Conservation (phyloP, 768 basidiomycete genomes). For the Serendipita indica region DNA sequence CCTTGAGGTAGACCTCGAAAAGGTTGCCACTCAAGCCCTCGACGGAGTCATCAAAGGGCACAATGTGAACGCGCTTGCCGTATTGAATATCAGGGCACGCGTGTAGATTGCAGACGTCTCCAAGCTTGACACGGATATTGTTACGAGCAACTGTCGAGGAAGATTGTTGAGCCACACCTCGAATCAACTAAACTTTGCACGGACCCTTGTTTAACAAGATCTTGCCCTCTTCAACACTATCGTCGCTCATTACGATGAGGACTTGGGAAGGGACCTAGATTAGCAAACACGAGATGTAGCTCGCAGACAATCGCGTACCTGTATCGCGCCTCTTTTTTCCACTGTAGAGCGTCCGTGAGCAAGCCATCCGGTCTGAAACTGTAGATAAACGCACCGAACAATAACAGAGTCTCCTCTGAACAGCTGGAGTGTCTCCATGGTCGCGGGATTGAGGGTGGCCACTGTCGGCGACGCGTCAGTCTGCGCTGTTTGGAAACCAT, state of each 20-base stretch:
- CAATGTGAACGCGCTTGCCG: constrained; percentile 90
- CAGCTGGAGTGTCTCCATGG: constrained; percentile 85
- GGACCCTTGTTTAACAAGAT: constrained; percentile 90
- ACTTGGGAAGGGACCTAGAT: constrained; percentile 29
- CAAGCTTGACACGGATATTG: constrained; percentile 94
- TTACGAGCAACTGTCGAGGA: constrained; percentile 73
- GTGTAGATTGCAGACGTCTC: constrained; percentile 91
- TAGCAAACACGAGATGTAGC: not conserved
- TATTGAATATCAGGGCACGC: constrained; percentile 97
- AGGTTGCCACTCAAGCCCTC: constrained; percentile 97
- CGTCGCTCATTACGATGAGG: constrained; percentile 87
- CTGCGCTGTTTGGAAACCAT: constrained; percentile 13
- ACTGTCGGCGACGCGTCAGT: constrained; percentile 33
- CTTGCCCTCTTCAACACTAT: constrained; percentile 95
- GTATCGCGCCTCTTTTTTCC: constrained; percentile 98
- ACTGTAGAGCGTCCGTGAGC: constrained; percentile 27
- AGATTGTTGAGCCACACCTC: not conserved
- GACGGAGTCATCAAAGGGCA: constrained; percentile 96
- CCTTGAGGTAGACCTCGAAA: constrained; percentile 90
- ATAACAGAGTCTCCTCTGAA: constrained; percentile 98
- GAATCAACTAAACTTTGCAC: not conserved
- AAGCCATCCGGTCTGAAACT: not conserved
- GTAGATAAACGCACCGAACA: constrained; percentile 44
- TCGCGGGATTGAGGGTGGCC: constrained; percentile 87
- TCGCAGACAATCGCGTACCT: constrained; percentile 16